Evolutionary conservation across 2,329 filamentous ascomycete species (phyloP), one percentile per base, ranked within the genome.

Genomic region (Curvularia sp.): DNA sequence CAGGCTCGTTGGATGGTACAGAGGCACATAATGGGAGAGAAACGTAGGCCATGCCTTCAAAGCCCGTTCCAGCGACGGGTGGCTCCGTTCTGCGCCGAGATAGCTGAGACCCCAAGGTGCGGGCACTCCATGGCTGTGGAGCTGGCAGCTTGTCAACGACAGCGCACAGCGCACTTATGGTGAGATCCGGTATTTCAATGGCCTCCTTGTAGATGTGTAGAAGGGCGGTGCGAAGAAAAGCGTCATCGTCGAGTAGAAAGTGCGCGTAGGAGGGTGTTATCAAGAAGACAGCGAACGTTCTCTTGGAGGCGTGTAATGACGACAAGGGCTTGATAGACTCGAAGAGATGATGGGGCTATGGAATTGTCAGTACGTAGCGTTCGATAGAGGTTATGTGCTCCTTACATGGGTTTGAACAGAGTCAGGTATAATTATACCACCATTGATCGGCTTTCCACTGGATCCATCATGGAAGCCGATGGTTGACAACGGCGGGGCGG

Each of bases 121-220:
- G 21, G 23, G 28, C 25, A 15, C 28, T 45, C 19, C 67, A 42
- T 9, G 60, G 18, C 21, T 48, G 57, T 6, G 70, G 64, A 27
- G 57, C 61, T 5, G 76, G 76, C 8, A 78, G 65, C 42, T 71
- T 75, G 63, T 78, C 74, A 8, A 78, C 74, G 5, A 78, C 75
- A 39, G 76, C 76, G 57, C 67, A 73, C 6, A 76, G 54, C 15
- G 65, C 65, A n/a, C 69, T 55, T 21, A 75, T 47, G 1, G 28
- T 28, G 1, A 57, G 18, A 19, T 48, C 23, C 3, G 57, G 47
- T 12, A 5, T 9, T 34, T 19, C 3, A 32, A 19, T 25, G 13
- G 36, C 8, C 8, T 18, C 13, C 28, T 48, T 23, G 51, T 70
- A 74, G 2, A 61, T 59, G n/a, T 52, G 62, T 8, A 36, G 42